Conservation (phyloP, 768 basidiomycete genomes). For the Lentinula edodes region DNA sequence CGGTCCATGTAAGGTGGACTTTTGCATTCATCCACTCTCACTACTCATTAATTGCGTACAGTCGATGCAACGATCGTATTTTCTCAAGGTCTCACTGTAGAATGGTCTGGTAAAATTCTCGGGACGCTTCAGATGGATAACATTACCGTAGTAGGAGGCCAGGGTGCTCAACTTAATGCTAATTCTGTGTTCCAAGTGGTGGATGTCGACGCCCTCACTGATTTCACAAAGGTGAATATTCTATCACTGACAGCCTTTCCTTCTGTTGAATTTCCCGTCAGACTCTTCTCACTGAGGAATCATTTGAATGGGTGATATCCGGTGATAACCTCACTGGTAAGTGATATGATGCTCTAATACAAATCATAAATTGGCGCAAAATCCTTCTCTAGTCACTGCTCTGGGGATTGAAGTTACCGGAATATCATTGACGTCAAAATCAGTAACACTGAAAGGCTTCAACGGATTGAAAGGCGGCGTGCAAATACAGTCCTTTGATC, state of each 20-base stretch:
- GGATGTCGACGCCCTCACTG: conserved; percentile 49
- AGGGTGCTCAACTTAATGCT: conserved; percentile 54
- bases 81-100: conserved; percentile 52
- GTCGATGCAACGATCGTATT: conserved; percentile 70
- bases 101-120: conserved; percentile 52
- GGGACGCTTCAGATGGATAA: conserved; percentile 59
- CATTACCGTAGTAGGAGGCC: conserved; percentile 52
- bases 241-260: neutral
- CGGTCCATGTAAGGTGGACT: conserved; percentile 57
- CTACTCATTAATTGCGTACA: conserved; percentile 14
- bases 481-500: conserved; percentile 58
- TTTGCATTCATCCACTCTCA: neutral
- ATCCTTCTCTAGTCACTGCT: conserved; percentile 38
- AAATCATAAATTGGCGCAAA: neutral
- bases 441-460: conserved; percentile 63
- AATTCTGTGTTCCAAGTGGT: conserved; percentile 54
- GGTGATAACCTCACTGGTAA: conserved; percentile 50
- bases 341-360: neutral
- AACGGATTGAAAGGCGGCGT: conserved; percentile 62
- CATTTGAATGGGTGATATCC: conserved; percentile 66
- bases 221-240: conserved; percentile 52
- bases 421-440: conserved; percentile 50
- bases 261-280: conserved; percentile 10
- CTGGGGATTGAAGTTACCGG: conserved; percentile 55
- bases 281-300: conserved; percentile 56